Conservation (phyloP, 352 stramenopile species). For the Globisporangium viniferum region DNA sequence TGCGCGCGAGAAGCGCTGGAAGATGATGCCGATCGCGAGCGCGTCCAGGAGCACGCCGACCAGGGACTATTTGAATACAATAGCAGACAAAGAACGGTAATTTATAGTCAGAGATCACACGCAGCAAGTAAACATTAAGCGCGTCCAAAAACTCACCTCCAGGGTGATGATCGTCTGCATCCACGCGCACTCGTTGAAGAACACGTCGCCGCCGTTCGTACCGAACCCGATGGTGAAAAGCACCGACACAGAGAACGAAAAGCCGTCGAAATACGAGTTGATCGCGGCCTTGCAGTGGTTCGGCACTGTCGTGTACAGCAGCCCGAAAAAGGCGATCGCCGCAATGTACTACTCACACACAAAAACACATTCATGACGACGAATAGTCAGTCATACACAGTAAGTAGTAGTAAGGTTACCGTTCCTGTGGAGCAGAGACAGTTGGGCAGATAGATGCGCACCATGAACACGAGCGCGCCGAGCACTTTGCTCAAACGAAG, state of each 20-base stretch:
- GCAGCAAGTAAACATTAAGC: not conserved
- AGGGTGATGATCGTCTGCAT: conserved; percentile 91
- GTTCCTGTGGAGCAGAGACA: not conserved
- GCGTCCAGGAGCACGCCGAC: conserved; percentile 90
- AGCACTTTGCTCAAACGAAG: conserved; percentile 80
- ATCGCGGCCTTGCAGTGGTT: conserved; percentile 68
- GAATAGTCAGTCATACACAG: not conserved
- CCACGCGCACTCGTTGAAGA: conserved; percentile 91
- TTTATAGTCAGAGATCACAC: not conserved
- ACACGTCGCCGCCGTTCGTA: conserved; percentile 73
- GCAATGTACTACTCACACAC: conserved; percentile 50
- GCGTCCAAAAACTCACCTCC: conserved; percentile 10
- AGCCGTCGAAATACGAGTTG: conserved; percentile 63
- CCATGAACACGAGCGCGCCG: conserved; percentile 29
- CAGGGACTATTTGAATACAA: conserved; percentile 68
- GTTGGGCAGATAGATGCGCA: conserved; percentile 19
- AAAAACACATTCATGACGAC: not conserved
- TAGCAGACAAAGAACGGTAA: not conserved
- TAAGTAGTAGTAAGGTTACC: not conserved
- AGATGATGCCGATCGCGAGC: conserved; percentile 93
- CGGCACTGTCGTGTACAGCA: conserved; percentile 74
- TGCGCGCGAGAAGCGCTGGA: conserved; percentile 91
- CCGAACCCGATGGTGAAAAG: conserved; percentile 83
- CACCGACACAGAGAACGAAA: conserved; percentile 79
- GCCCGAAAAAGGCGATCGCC: conserved; percentile 60